phyloP scores from a whole-genome alignment of 1,284 basidiomycete species.

The Ceratobasidium papillatum region DNA sequence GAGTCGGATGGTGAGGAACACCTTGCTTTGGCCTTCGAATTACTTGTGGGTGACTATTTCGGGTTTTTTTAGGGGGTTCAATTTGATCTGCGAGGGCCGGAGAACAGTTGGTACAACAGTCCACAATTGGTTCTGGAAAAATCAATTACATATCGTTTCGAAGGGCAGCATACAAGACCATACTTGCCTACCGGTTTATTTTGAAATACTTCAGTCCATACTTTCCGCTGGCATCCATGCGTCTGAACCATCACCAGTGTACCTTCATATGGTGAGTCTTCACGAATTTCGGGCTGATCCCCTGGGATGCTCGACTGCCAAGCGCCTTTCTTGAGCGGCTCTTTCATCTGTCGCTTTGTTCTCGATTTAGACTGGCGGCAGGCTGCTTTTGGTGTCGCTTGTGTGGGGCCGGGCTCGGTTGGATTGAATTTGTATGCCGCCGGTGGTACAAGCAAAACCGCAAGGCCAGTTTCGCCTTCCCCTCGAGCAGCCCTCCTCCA shows the following conservation, averaged over 20 bases:
- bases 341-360: neutral
- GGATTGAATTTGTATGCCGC: neutral
- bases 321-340: neutral
- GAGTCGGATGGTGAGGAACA: neutral
- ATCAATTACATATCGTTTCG: neutral
- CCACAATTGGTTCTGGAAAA: neutral
- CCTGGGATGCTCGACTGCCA: neutral
- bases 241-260: neutral
- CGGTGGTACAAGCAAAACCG: constrained; percentile 1
- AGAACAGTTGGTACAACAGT: neutral
- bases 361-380: neutral
- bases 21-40: neutral
- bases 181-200: neutral
- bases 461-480: neutral
- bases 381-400: too few species aligned
- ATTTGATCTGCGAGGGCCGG: neutral
- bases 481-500: constrained; percentile 42
- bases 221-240: neutral
- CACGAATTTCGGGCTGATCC: neutral
- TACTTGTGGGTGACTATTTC: neutral
- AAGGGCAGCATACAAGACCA: too few species aligned
- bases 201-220: constrained; percentile 1
- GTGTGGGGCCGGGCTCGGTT: constrained; percentile 3
- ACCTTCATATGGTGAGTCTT: constrained; percentile 3
- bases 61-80: neutral